Conservation (phyloP, 768 basidiomycete species). For the Ephemerocybe angulata region DNA sequence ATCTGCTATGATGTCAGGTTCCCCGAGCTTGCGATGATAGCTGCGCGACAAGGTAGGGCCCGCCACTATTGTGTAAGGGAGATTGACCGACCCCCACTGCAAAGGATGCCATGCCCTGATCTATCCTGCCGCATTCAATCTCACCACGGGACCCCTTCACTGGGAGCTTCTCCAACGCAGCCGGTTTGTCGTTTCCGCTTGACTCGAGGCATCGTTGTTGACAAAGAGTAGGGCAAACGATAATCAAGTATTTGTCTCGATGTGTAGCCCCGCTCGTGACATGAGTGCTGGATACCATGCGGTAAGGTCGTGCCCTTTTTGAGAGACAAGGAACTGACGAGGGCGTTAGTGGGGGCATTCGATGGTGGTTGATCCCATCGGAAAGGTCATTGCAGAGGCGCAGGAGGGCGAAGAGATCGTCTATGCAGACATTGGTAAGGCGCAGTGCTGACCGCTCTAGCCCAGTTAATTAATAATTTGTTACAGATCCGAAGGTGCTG, state of each 20-base stretch:
- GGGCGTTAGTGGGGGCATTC: slow-evolving; percentile 77
- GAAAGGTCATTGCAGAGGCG: slow-evolving; percentile 67
- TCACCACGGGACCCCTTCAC: slow-evolving; percentile 92
- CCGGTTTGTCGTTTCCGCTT: slow-evolving; percentile 46
- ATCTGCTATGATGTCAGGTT: slow-evolving; percentile 97
- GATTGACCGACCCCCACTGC: neutral
- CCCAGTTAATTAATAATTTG: too few relatives aligned
- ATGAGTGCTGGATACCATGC: slow-evolving; percentile 83
- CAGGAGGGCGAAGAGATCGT: slow-evolving; percentile 76
- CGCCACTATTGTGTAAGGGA: neutral
- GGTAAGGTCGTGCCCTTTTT: slow-evolving; percentile 38
- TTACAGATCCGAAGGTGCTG: slow-evolving; percentile 49
- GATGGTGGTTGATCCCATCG: slow-evolving; percentile 89
- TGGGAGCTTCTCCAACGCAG: slow-evolving; percentile 91
- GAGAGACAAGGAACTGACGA: slow-evolving; percentile 2
- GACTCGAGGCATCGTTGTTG: neutral
- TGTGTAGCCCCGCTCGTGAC: slow-evolving; percentile 94
- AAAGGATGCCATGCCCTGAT: slow-evolving; percentile 83
- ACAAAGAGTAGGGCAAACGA: slow-evolving; percentile 73
- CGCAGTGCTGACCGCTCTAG: too few relatives aligned
- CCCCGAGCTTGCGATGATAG: slow-evolving; percentile 89
- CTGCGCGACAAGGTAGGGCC: slow-evolving; percentile 73
- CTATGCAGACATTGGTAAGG: slow-evolving; percentile 76
- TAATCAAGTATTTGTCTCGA: slow-evolving; percentile 93
- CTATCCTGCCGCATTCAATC: slow-evolving; percentile 94